phyloP scores from a whole-genome alignment of 2,329 filamentous ascomycete genomes.

The Xylariaceae sp. region DNA sequence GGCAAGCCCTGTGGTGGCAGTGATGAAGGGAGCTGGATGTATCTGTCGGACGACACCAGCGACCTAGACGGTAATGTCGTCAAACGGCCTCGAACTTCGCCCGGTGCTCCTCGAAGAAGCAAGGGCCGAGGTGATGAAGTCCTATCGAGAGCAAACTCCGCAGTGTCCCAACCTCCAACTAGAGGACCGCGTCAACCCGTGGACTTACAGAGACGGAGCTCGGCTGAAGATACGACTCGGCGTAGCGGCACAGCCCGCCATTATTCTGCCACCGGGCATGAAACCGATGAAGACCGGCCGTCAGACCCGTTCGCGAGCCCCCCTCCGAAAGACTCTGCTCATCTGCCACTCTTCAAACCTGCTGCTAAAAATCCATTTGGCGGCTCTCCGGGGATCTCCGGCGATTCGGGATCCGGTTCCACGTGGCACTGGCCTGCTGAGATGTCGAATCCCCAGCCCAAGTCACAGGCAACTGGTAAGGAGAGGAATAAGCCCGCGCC shows the following conservation, averaged over 20 bases:
- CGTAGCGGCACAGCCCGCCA: conserved; percentile 23
- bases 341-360: neutral
- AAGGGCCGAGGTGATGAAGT: conserved; percentile 3
- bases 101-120: conserved; percentile 1
- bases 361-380: conserved; percentile 6
- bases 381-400: conserved; percentile 14
- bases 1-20: conserved; percentile 6
- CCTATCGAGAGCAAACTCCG: conserved; percentile 11
- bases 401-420: neutral
- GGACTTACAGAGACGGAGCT: conserved; percentile 14
- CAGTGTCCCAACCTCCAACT: conserved; percentile 5
- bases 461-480: conserved; percentile 2
- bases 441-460: conserved; percentile 1
- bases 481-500: conserved; percentile 7
- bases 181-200: conserved; percentile 6
- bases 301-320: conserved; percentile 19
- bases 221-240: conserved; percentile 21
- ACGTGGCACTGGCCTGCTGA: conserved; percentile 2
- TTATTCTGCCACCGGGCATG: conserved; percentile 1
- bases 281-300: conserved; percentile 1
- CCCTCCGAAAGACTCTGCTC: conserved; percentile 6
- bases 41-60: conserved; percentile 32
- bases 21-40: conserved; percentile 25
- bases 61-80: conserved; percentile 25
- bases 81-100: conserved; percentile 14